These are phyloP conservation scores for Chaetomiaceae sp. DNA, from an alignment of 2,329 filamentous ascomycete genomes.

Conservation along the genomic window DNA sequence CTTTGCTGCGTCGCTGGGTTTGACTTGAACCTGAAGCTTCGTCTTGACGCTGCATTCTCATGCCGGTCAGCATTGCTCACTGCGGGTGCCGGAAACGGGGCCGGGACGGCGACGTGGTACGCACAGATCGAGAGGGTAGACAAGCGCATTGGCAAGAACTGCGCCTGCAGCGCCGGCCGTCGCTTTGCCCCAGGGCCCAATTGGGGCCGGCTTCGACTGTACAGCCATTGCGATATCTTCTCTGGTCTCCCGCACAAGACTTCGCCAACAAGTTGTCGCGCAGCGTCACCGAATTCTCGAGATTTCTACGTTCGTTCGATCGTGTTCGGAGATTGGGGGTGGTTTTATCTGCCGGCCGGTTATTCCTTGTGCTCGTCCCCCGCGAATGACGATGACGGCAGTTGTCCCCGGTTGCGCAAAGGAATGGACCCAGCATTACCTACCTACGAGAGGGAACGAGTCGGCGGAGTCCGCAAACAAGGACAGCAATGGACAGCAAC, in stretches of 20 bases:
- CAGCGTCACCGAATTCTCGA: neutral
- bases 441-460: too few species aligned
- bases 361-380: too few species aligned
- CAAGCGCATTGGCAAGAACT: constrained; percentile 87
- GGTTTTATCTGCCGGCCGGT: constrained; percentile 11
- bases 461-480: neutral
- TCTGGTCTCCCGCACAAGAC: constrained; percentile 7
- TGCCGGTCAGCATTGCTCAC: neutral
- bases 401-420: constrained; percentile 4
- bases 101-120: constrained; percentile 36
- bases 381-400: constrained; percentile 24
- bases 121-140: constrained; percentile 96
- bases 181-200: constrained; percentile 90
- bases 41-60: constrained; percentile 75
- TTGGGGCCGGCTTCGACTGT: constrained; percentile 60
- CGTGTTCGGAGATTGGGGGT: neutral
- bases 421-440: too few species aligned
- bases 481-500: neutral
- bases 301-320: too few species aligned
- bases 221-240: constrained; percentile 39
- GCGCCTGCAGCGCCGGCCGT: constrained; percentile 90
- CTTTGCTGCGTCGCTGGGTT: constrained; percentile 43
- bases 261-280: neutral
- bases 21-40: constrained; percentile 89
- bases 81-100: constrained; percentile 4